Percentiles rank a stretch among this genome's conserved stretches.
Evolutionary conservation across 148 eudicot genomes (phyloP).

Genomic region (Rhododendron williamsianum): DNA sequence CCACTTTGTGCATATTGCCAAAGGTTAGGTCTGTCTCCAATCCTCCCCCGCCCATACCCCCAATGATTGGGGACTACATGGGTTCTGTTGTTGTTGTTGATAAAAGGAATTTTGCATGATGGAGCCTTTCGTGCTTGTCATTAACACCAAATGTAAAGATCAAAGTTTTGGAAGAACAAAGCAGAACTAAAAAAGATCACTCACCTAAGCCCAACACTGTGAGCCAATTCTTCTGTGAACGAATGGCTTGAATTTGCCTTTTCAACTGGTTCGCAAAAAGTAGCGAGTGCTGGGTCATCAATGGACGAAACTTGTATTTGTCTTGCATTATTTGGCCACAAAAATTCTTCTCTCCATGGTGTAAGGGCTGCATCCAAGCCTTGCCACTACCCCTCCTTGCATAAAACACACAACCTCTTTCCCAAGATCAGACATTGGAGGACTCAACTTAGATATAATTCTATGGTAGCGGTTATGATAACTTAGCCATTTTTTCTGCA

Average conservation of each 20-base stretch:
- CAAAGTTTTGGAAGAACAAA: neutral
- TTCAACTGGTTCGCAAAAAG: constrained; percentile 51
- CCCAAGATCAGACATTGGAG: constrained; percentile 21
- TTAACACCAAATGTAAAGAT: neutral
- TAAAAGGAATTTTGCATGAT: neutral
- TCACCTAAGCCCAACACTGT: constrained; percentile 43
- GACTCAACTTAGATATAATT: constrained; percentile 23
- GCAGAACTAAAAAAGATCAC: neutral
- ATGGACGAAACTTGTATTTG: constrained; percentile 33
- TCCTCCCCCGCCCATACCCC: too few species aligned
- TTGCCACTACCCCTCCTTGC: constrained; percentile 27
- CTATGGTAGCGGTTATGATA: constrained; percentile 32
- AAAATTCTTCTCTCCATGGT: constrained; percentile 22
- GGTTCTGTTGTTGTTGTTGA: too few species aligned
- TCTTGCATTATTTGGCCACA: constrained; percentile 42
- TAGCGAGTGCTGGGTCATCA: constrained; percentile 44
- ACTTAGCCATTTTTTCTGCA: constrained; percentile 36
- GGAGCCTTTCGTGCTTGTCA: neutral
- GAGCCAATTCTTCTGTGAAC: constrained; percentile 45
- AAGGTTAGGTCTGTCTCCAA: too few species aligned
- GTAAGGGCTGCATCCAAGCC: constrained; percentile 49
- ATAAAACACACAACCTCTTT: constrained; percentile 37
- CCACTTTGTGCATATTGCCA: too few species aligned
- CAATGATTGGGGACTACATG: too few species aligned
- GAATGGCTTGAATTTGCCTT: constrained; percentile 46